These are phyloP conservation scores for Pseudopyricularia javanii DNA, from an alignment of 2,329 filamentous ascomycete species.

Conservation along the genomic window DNA sequence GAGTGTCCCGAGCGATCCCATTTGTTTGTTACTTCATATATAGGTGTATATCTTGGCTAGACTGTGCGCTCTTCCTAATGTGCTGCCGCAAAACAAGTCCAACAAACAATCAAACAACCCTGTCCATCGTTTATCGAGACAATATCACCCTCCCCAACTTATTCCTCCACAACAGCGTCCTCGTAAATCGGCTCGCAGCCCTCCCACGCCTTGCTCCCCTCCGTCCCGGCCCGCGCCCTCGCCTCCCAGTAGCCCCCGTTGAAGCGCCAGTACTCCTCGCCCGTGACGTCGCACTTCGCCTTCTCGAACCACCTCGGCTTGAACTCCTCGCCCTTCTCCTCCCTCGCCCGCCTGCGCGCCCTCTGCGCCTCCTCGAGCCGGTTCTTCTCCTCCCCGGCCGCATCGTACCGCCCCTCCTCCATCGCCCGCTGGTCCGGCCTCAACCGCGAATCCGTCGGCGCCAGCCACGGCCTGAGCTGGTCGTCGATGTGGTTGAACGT, in stretches of 20 bases:
- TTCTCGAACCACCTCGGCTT: constrained; percentile 75
- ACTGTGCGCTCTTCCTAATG: too few relatives aligned
- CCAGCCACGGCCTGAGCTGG: constrained; percentile 61
- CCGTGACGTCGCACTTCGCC: constrained; percentile 62
- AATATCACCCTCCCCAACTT: too few relatives aligned
- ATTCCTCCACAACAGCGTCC: constrained; percentile 1
- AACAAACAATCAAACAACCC: too few relatives aligned
- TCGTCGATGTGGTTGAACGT: constrained; percentile 89
- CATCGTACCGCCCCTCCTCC: constrained; percentile 96
- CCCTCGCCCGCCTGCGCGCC: constrained; percentile 57
- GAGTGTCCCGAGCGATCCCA: too few relatives aligned
- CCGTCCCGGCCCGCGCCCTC: constrained; percentile 51
- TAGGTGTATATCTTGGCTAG: too few relatives aligned
- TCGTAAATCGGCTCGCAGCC: constrained; percentile 66
- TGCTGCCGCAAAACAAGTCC: too few relatives aligned
- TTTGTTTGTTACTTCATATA: too few relatives aligned
- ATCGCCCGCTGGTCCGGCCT: constrained; percentile 92
- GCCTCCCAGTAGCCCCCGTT: constrained; percentile 80
- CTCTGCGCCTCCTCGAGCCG: constrained; percentile 87
- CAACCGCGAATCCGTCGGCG: constrained; percentile 87
- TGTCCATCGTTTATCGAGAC: too few relatives aligned
- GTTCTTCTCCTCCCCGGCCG: constrained; percentile 88
- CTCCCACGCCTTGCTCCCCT: constrained; percentile 50
- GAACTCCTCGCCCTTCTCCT: constrained; percentile 72
- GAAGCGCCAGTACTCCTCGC: constrained; percentile 83